phyloP scores from a whole-genome alignment of 495 filamentous ascomycete species.

The Amniculicola lignicola region DNA sequence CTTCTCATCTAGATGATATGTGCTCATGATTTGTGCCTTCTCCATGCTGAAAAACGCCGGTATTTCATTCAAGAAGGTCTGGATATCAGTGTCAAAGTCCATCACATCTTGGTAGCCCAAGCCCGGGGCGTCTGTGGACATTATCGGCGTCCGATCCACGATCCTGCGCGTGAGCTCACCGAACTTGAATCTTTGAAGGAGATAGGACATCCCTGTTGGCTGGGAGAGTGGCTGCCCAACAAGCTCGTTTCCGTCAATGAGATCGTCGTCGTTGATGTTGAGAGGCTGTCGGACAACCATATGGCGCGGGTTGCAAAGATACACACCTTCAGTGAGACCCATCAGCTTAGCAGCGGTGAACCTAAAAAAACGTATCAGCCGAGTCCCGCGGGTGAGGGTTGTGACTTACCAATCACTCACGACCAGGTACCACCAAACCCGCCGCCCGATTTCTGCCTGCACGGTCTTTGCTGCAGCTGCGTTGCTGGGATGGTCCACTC shows the following conservation, averaged over 20 bases:
- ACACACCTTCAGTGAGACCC: constrained; percentile 44
- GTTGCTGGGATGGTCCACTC: constrained; percentile 43
- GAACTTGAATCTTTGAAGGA: constrained; percentile 47
- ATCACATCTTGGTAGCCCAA: constrained; percentile 33
- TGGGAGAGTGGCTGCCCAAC: constrained; percentile 40
- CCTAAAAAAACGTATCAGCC: neutral
- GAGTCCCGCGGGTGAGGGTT: neutral
- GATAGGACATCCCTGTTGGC: constrained; percentile 49
- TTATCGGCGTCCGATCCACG: constrained; percentile 43
- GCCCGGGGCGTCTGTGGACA: constrained; percentile 1
- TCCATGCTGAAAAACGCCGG: constrained; percentile 27
- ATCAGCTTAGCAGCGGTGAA: constrained; percentile 37
- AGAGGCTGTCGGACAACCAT: constrained; percentile 48
- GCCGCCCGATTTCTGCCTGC: constrained; percentile 45
- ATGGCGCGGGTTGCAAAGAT: constrained; percentile 44
- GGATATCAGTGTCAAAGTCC: constrained; percentile 40
- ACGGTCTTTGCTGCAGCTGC: constrained; percentile 29
- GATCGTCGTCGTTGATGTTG: constrained; percentile 49
- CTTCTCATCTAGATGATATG: too few relatives aligned
- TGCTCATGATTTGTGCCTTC: neutral
- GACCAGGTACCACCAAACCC: constrained; percentile 52
- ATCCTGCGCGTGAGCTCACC: constrained; percentile 47
- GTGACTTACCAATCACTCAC: constrained; percentile 47
- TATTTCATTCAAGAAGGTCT: constrained; percentile 33
- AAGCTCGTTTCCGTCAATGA: constrained; percentile 38